phyloP scores from a whole-genome alignment of 768 basidiomycete species.

The Sarcomyxa edulis region DNA sequence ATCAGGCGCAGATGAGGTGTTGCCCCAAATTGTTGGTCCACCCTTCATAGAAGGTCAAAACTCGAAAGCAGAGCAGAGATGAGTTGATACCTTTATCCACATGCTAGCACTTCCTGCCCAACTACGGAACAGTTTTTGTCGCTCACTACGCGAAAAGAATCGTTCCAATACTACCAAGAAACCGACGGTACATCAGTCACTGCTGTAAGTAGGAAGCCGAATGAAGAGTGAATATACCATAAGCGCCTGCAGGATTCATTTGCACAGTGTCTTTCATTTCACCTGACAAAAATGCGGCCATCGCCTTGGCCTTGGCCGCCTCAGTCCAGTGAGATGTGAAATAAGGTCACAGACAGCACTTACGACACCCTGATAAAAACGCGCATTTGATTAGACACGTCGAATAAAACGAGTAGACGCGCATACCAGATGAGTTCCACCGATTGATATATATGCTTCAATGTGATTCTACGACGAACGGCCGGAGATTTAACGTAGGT shows the following conservation, averaged over 20 bases:
- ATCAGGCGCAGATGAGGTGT: conserved; percentile 71
- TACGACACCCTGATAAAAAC: conserved; percentile 60
- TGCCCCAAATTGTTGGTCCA: conserved; percentile 82
- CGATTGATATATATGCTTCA: conserved; percentile 78
- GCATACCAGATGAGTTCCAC: conserved; percentile 79
- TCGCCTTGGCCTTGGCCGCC: conserved; percentile 71
- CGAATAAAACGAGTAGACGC: background rate
- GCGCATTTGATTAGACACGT: conserved; percentile 3
- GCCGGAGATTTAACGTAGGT: conserved; percentile 4
- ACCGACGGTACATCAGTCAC: conserved; percentile 1
- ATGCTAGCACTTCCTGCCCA: conserved; percentile 94
- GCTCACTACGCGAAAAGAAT: conserved; percentile 88
- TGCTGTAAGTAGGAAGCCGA: background rate
- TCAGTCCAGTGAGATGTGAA: background rate
- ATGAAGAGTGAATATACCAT: conserved; percentile 40
- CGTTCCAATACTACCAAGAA: conserved; percentile 59
- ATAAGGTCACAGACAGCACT: conserved; percentile 18
- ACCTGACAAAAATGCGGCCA: conserved; percentile 91
- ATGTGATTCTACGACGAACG: conserved; percentile 66
- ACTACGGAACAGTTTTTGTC: conserved; percentile 84
- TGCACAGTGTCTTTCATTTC: conserved; percentile 94
- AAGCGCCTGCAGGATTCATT: conserved; percentile 75
- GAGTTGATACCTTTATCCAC: conserved; percentile 77
- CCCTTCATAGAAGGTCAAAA: conserved; percentile 41
- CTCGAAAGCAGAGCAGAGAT: background rate